A percentile compares a stretch with the other conserved stretches of the same genome.
These are phyloP conservation scores for Thalia dealbata DNA, from an alignment of 176 grass and related monocot species.

Conservation along the genomic window DNA sequence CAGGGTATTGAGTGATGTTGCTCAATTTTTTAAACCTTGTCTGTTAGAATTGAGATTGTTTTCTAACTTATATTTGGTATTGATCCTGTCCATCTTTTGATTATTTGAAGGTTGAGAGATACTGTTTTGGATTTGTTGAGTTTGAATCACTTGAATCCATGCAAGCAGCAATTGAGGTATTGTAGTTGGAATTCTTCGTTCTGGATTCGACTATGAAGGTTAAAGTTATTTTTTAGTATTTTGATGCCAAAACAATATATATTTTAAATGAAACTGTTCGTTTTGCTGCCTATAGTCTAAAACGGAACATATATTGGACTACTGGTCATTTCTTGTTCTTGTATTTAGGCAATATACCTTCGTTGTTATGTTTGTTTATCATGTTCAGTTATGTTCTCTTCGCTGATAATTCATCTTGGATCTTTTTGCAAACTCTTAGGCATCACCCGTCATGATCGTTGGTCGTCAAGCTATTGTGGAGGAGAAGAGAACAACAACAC, in stretches of 20 bases:
- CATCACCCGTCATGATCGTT: constrained; percentile 44
- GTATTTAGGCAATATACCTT: no score
- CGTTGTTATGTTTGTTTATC: no score
- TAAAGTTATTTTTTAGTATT: no score
- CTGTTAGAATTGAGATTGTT: not conserved
- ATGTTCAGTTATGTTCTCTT: not conserved
- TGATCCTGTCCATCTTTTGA: not conserved
- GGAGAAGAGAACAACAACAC: constrained; percentile 42
- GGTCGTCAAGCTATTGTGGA: constrained; percentile 37
- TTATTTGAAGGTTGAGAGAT: constrained; percentile 33
- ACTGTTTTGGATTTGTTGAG: constrained; percentile 59
- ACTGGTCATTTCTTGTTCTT: no score
- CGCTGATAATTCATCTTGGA: not conserved
- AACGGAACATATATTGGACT: no score
- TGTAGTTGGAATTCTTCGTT: not conserved
- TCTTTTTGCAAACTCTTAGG: constrained; percentile 20
- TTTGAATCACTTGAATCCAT: constrained; percentile 43
- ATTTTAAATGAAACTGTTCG: no score
- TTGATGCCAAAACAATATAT: no score
- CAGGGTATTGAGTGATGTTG: no score
- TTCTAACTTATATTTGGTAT: not conserved
- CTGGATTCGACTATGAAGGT: not conserved
- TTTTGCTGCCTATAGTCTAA: no score
- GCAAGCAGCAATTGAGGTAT: constrained; percentile 56
- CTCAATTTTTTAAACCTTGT: no score